Base-by-base conservation (phyloP, 192 early-diverging fungal species). In the Phlyctochytrium bullatum region DNA sequence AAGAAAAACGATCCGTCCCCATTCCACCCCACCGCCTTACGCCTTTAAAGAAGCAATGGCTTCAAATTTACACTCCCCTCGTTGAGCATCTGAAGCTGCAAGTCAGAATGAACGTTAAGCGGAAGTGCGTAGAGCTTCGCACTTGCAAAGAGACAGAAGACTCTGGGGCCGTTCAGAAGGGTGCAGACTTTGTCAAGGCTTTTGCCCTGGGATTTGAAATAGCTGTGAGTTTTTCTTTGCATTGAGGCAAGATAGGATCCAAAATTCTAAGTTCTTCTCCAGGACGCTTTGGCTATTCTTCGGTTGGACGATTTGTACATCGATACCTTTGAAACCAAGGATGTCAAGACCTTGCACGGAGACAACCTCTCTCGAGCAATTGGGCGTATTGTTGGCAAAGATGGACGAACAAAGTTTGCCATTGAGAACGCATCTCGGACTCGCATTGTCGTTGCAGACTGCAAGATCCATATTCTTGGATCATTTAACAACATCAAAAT, bases 361-460 rank as follows among this genome's bases (percentile, higher is more conserved):
- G 97, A 99, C 75, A 93, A 99, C 76, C 78, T 99, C 76, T 91
- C 92, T 24, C 89, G 97, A 61, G 97, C 97, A 20, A 95, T 99
- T 72, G 97, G 97, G 66, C 93, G 97, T 70, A 93, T 99, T 81
- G 95, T 95, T 25, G 97, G 97, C 51, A 93, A 95, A 76, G 92
- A 95, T 65, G 97, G 97, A 52, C 95, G 96, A 73, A 97, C 95
- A 4, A 95, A 95, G 72, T 97, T 89, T 65, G 92, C 97, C 2
- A 99, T 99, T 66, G 97, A 99, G 74, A 99, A 99, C 73, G 88
- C 94, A 6, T 92, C 90, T 52, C 92, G 95, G 73, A 99, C 95
- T 0, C 86, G 97, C 58, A 92, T 99, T 63, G 95, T 97, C 23
- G 81, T 99, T 69, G 97, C 97, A 2, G 97, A 99, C 77, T 90